Percentiles rank a stretch among this genome's conserved stretches.
Conservation (phyloP, 2,329 filamentous ascomycete genomes). For the Cytospora piceae region DNA sequence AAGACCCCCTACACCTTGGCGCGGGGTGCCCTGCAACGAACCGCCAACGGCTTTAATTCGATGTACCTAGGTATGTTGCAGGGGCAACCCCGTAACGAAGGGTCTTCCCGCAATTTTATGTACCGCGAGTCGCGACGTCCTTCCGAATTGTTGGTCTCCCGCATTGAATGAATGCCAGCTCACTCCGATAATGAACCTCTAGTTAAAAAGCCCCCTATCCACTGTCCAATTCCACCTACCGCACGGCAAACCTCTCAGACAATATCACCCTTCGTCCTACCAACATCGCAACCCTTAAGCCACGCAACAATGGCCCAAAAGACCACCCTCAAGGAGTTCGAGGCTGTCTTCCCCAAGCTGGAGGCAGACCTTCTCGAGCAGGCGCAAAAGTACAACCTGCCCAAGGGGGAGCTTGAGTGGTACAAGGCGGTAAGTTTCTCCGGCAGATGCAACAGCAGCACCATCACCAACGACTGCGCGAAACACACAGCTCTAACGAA, state of each 20-base stretch:
- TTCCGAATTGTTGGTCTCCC: neutral
- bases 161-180: neutral
- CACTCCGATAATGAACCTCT: neutral
- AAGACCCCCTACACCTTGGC: neutral
- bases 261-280: neutral
- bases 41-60: neutral
- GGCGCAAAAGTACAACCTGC: slow-evolving; percentile 81
- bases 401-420: slow-evolving; percentile 81
- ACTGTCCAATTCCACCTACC: neutral
- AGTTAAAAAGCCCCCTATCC: neutral
- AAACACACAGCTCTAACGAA: slow-evolving; percentile 13
- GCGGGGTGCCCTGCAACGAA: slow-evolving; percentile 1
- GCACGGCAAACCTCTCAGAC: neutral
- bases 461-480: neutral
- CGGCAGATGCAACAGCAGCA: slow-evolving; percentile 23
- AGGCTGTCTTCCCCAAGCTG: slow-evolving; percentile 85
- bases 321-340: slow-evolving; percentile 83
- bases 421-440: slow-evolving; percentile 69
- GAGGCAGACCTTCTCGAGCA: slow-evolving; percentile 80
- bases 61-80: neutral
- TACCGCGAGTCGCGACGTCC: slow-evolving; percentile 14
- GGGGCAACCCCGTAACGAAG: slow-evolving; percentile 10
- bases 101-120: slow-evolving; percentile 17
- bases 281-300: neutral
- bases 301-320: slow-evolving; percentile 62